Conservation (phyloP, 2,329 filamentous ascomycete genomes). For the Aspergillus sp. region DNA sequence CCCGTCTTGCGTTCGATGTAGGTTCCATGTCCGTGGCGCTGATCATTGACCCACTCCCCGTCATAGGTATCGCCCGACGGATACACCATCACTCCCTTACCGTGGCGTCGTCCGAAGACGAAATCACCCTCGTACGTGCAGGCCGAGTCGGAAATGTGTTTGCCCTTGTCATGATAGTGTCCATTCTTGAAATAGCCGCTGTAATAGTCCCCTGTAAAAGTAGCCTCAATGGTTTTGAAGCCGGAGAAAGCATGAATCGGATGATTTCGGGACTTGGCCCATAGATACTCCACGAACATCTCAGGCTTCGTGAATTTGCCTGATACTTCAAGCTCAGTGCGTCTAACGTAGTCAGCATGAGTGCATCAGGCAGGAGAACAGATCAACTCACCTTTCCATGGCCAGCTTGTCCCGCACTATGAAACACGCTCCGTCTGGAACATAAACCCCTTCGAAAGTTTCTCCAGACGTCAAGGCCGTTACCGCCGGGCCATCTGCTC, state of each 20-base stretch:
- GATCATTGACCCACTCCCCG: slow-evolving; percentile 38
- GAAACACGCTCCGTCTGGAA: slow-evolving; percentile 32
- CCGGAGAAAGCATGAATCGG: slow-evolving; percentile 37
- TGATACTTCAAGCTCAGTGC: slow-evolving; percentile 21
- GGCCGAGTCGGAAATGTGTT: slow-evolving; percentile 44
- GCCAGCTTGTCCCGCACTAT: slow-evolving; percentile 33
- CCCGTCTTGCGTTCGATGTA: slow-evolving; percentile 48
- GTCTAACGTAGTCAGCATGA: slow-evolving; percentile 14
- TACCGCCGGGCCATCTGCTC: slow-evolving; percentile 29
- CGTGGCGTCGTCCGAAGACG: slow-evolving; percentile 43
- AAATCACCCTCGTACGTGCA: slow-evolving; percentile 50
- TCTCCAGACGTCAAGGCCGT: slow-evolving; percentile 25
- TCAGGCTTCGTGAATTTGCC: slow-evolving; percentile 31
- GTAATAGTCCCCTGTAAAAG: slow-evolving; percentile 49
- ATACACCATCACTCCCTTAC: slow-evolving; percentile 50
- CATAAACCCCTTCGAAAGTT: slow-evolving; percentile 22
- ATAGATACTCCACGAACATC: slow-evolving; percentile 35
- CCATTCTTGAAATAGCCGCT: slow-evolving; percentile 43
- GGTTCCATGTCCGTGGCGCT: slow-evolving; percentile 47
- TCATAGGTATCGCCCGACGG: slow-evolving; percentile 43
- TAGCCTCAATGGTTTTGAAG: slow-evolving; percentile 41
- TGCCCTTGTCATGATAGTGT: slow-evolving; percentile 47
- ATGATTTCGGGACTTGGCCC: slow-evolving; percentile 36
- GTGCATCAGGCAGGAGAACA: not conserved
- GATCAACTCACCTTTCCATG: slow-evolving; percentile 26